A percentile compares a stretch with the other conserved stretches of the same genome.
Conservation (phyloP, 2,329 filamentous ascomycete genomes). For the Apiospora marii region DNA sequence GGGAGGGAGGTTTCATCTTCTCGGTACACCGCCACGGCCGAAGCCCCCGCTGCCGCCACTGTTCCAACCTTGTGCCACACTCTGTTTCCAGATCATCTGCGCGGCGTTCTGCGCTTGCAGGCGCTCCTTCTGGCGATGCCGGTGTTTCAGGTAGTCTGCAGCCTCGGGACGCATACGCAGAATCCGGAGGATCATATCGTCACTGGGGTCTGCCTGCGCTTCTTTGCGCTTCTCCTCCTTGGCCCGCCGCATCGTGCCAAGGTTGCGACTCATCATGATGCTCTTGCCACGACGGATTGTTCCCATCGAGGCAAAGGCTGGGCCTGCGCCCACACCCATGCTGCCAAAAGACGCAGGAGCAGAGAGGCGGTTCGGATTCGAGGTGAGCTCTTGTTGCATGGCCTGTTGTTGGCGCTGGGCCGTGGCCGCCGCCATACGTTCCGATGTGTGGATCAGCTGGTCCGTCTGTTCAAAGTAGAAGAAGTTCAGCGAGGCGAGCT, state of each 20-base stretch:
- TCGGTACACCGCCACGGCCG: conserved; percentile 11
- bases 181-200: conserved; percentile 97
- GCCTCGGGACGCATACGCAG: conserved; percentile 95
- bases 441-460: conserved; percentile 91
- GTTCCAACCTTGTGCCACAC: conserved; percentile 69
- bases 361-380: conserved; percentile 70
- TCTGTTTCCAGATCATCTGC: conserved; percentile 93
- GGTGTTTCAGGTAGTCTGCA: conserved; percentile 83
- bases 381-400: conserved; percentile 53
- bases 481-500: conserved; percentile 95
- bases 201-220: conserved; percentile 93
- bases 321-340: conserved; percentile 54
- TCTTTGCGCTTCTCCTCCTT: conserved; percentile 97
- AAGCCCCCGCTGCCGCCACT: conserved; percentile 45
- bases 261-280: conserved; percentile 92
- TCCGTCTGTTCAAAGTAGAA: conserved; percentile 97
- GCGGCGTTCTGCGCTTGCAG: conserved; percentile 89
- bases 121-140: conserved; percentile 92
- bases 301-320: conserved; percentile 70
- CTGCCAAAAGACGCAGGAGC: conserved; percentile 62
- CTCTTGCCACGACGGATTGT: conserved; percentile 74
- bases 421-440: conserved; percentile 91
- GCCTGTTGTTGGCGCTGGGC: conserved; percentile 78
- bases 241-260: conserved; percentile 94
- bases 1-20: conserved; percentile 9